Percentiles rank a stretch among this genome's conserved stretches.
Conservation (phyloP, 352 stramenopile species). For the Globisporangium sylvaticum region DNA sequence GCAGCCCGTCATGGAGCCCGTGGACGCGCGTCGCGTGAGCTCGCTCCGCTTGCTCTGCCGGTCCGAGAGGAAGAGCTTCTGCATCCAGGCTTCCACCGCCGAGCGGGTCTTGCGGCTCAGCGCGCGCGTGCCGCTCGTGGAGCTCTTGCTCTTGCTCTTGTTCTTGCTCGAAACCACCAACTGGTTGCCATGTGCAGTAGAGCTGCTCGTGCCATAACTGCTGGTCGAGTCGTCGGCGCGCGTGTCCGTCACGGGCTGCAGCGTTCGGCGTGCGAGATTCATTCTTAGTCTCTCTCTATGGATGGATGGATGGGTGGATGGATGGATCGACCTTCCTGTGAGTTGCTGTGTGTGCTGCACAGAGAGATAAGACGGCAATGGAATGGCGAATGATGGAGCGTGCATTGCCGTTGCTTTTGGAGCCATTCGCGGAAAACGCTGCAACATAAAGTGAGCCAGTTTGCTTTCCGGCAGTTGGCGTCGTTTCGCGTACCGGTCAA, state of each 20-base stretch:
- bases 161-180: neutral
- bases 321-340: too few species aligned
- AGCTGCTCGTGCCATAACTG: neutral
- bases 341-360: too few species aligned
- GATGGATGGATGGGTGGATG: neutral
- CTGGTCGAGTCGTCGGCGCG: neutral
- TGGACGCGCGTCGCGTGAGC: conserved; percentile 6
- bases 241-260: neutral
- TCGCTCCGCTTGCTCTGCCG: neutral
- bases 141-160: too few species aligned
- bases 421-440: neutral
- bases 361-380: too few species aligned
- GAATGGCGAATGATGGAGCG: neutral
- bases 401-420: neutral
- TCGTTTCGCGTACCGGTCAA: neutral
- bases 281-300: neutral
- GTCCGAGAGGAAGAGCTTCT: neutral
- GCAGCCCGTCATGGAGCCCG: neutral
- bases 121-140: neutral
- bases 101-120: conserved; percentile 5
- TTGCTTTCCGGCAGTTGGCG: neutral
- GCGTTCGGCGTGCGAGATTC: neutral
- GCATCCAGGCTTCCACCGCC: conserved; percentile 8
- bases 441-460: neutral
- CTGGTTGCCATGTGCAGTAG: neutral